Evolutionary conservation across 1,284 basidiomycete genomes (phyloP).

Genomic region (Lignosus rhinocerotis): DNA sequence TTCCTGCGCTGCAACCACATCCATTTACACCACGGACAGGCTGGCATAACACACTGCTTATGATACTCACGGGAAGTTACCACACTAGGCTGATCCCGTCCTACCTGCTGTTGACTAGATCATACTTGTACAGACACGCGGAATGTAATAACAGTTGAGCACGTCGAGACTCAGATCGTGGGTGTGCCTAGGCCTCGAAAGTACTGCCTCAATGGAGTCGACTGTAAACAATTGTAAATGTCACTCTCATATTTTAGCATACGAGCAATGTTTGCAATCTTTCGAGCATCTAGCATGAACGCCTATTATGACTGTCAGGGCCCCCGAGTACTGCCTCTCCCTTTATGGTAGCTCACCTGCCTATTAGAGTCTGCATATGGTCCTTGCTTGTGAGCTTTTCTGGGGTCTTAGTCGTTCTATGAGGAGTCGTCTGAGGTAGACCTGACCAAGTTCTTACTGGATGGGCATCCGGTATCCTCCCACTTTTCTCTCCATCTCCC

Average conservation of each 20-base stretch:
- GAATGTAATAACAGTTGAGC: constrained; percentile 7
- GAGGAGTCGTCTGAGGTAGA: too few species aligned
- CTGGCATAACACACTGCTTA: not conserved
- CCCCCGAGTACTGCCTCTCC: not conserved
- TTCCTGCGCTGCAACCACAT: not conserved
- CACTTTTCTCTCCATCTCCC: not conserved
- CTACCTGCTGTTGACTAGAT: constrained; percentile 11
- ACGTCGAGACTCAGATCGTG: not conserved
- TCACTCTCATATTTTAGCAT: too few species aligned
- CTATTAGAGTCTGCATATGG: not conserved
- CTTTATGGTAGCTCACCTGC: not conserved
- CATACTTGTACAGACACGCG: constrained; percentile 3
- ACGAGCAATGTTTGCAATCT: too few species aligned
- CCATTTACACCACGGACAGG: not conserved
- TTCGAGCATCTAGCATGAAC: too few species aligned
- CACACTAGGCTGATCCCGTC: not conserved
- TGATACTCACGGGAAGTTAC: not conserved
- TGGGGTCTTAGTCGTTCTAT: not conserved
- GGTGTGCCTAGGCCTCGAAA: not conserved
- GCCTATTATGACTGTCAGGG: not conserved
- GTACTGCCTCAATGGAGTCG: too few species aligned
- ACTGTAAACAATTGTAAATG: too few species aligned
- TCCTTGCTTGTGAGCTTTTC: not conserved
- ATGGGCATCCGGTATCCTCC: not conserved
- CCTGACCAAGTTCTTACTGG: too few species aligned